These are phyloP conservation scores for Bruguiera sexangula DNA, from an alignment of 345 rosid species.

Conservation along the genomic window DNA sequence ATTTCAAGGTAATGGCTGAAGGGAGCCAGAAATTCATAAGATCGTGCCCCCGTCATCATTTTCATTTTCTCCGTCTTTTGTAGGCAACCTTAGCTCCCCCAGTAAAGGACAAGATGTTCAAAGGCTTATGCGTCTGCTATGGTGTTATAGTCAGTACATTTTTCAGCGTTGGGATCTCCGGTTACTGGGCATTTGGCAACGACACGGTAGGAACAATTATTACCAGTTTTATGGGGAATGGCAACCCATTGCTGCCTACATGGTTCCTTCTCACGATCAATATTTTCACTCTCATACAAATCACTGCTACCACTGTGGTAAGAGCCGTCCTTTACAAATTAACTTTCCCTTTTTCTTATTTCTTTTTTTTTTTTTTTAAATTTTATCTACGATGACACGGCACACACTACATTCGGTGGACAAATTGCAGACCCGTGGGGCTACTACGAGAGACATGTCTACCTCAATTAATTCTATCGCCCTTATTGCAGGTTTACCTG, in stretches of 20 bases:
- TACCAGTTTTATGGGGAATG: slow-evolving; percentile 39
- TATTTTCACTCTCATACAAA: slow-evolving; percentile 42
- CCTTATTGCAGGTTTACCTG: slow-evolving; percentile 39
- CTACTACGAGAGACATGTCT: neutral
- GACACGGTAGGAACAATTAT: slow-evolving; percentile 28
- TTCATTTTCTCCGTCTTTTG: neutral
- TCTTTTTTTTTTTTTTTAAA: too few relatives aligned
- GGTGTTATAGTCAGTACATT: slow-evolving; percentile 34
- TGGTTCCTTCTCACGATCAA: slow-evolving; percentile 47
- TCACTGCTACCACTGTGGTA: slow-evolving; percentile 42
- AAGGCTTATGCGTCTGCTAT: slow-evolving; percentile 51
- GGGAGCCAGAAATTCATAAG: too few relatives aligned
- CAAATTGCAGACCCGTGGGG: too few relatives aligned
- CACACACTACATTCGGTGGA: too few relatives aligned
- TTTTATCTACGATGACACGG: neutral
- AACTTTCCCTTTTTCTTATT: neutral
- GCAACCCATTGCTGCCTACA: slow-evolving; percentile 41
- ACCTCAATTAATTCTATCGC: too few relatives aligned
- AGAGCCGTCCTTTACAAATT: neutral
- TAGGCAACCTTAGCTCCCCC: slow-evolving; percentile 60
- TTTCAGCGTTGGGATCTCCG: slow-evolving; percentile 47
- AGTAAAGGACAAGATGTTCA: slow-evolving; percentile 61
- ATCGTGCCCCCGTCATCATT: neutral
- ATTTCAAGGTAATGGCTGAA: too few relatives aligned
- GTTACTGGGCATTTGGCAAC: slow-evolving; percentile 63